phyloP scores from a whole-genome alignment of 73 alveolate species.

The Paramecium caudatum region DNA sequence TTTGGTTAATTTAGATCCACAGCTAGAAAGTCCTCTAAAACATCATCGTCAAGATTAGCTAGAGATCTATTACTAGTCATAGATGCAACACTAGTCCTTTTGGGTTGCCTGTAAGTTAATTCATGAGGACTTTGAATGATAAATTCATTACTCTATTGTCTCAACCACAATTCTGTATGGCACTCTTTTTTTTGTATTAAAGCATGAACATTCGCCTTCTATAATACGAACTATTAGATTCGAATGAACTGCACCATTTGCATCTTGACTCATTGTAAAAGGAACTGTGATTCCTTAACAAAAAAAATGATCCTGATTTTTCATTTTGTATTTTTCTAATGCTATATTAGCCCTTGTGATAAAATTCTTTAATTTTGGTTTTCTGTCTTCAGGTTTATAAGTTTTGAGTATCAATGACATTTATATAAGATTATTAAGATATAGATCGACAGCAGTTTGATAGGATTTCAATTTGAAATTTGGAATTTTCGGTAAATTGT shows the following conservation, averaged over 20 bases:
- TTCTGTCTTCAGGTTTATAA: constrained; percentile 60
- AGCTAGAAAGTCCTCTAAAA: constrained; percentile 39
- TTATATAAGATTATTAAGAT: constrained; percentile 34
- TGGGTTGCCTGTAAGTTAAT: constrained; percentile 28
- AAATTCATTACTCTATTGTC: constrained; percentile 62
- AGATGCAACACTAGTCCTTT: neutral
- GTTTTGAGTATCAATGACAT: constrained; percentile 59
- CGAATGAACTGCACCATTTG: neutral
- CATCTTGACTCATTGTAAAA: neutral
- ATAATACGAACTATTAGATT: constrained; percentile 84
- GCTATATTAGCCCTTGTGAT: constrained; percentile 41
- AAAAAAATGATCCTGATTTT: constrained; percentile 1
- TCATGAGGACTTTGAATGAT: constrained; percentile 37
- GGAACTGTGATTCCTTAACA: constrained; percentile 64
- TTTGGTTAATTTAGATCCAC: constrained; percentile 1
- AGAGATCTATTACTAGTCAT: constrained; percentile 28
- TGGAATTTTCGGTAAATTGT: neutral
- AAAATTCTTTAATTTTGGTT: constrained; percentile 62
- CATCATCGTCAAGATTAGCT: constrained; percentile 43
- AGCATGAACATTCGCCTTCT: constrained; percentile 87
- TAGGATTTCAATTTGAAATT: constrained; percentile 47
- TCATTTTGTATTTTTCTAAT: constrained; percentile 1
- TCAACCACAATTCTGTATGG: constrained; percentile 87
- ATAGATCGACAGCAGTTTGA: constrained; percentile 12
- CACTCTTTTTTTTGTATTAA: constrained; percentile 92